Conservation (phyloP, 2,329 filamentous ascomycete species). For the Botryotinia narcissicola region DNA sequence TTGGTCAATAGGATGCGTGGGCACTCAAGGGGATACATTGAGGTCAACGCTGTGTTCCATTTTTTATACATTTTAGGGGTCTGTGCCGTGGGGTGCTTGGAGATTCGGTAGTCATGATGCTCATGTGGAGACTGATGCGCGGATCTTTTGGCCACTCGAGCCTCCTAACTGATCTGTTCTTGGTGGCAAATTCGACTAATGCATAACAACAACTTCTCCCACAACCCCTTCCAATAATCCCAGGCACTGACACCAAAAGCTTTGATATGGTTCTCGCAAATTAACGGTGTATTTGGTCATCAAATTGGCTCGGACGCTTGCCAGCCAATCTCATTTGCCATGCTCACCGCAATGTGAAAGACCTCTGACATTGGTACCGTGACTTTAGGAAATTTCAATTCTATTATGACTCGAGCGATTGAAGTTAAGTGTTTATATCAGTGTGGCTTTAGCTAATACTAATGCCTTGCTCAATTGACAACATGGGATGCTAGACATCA, state of each 20-base stretch:
- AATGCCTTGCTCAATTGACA: background rate
- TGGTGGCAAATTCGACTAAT: background rate
- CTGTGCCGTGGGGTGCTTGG: background rate
- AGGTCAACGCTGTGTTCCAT: background rate
- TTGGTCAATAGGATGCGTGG: no score
- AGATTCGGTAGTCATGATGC: constrained; percentile 1
- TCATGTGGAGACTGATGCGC: background rate
- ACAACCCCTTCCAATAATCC: background rate
- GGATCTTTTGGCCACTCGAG: constrained; percentile 2
- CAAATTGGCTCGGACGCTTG: background rate
- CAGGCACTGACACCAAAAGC: background rate
- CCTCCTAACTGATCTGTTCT: background rate
- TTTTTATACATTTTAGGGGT: background rate
- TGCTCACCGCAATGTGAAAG: background rate
- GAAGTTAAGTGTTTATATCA: background rate
- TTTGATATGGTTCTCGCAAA: background rate
- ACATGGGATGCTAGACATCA: background rate
- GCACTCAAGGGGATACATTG: no score
- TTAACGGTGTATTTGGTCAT: background rate
- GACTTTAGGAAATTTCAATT: background rate
- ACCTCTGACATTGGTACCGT: background rate
- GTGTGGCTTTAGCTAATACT: background rate
- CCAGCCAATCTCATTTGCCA: background rate
- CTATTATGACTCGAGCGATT: background rate
- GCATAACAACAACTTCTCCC: background rate